Conservation (phyloP, 352 stramenopile species). For the Phytophthora europaea region DNA sequence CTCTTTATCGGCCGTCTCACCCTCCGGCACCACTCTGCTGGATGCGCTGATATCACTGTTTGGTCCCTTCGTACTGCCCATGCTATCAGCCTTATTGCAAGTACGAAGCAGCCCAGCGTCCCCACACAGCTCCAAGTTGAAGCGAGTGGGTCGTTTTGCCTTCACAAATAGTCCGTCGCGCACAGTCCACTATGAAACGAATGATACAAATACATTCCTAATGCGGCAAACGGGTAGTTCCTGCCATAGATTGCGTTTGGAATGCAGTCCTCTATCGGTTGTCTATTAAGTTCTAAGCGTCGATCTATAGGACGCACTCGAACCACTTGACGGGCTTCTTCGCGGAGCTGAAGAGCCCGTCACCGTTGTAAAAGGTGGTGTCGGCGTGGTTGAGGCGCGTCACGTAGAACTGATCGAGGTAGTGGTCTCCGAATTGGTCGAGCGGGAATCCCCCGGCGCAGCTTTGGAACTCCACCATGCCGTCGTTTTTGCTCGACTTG, state of each 20-base stretch:
- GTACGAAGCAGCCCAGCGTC: neutral
- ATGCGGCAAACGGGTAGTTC: too few relatives aligned
- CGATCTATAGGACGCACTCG: constrained; percentile 64
- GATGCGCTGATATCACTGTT: constrained; percentile 25
- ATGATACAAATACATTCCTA: constrained; percentile 1
- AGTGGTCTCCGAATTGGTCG: constrained; percentile 49
- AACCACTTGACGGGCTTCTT: constrained; percentile 82
- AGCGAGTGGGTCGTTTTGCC: constrained; percentile 32
- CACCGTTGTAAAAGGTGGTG: constrained; percentile 67
- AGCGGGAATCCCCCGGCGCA: constrained; percentile 50
- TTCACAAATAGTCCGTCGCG: constrained; percentile 23
- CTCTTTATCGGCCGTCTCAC: constrained; percentile 25
- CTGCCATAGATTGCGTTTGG: neutral
- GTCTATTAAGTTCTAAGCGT: constrained; percentile 15
- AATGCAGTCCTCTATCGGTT: constrained; percentile 13
- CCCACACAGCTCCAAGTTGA: constrained; percentile 20
- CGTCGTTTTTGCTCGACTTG: constrained; percentile 51
- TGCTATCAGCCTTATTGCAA: constrained; percentile 9
- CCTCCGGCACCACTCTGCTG: constrained; percentile 33
- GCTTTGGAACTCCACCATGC: constrained; percentile 68
- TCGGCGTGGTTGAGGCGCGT: constrained; percentile 76
- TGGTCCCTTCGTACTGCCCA: constrained; percentile 34
- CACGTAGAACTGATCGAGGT: constrained; percentile 61
- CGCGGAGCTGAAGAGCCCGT: constrained; percentile 53
- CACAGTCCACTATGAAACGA: constrained; percentile 1